Percentiles rank a stretch among this genome's conserved stretches.
Conservation (phyloP, 495 filamentous ascomycete species). For the Lindgomyces ingoldianus region DNA sequence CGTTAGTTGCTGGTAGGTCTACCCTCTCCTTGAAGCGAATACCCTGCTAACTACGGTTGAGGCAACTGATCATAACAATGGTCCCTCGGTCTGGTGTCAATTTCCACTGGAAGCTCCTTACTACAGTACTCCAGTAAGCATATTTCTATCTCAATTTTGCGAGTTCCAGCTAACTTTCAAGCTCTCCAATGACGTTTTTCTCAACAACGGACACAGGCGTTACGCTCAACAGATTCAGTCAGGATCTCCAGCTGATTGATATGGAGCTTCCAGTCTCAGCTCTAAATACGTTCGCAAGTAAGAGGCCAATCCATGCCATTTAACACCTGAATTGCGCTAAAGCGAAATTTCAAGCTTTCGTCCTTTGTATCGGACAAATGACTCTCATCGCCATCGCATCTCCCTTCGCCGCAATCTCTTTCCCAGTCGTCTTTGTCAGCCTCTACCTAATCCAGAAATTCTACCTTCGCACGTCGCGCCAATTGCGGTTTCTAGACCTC, state of each 20-base stretch:
- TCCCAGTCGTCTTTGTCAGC: slow-evolving; percentile 49
- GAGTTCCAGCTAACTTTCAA: background rate
- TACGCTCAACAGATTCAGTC: slow-evolving; percentile 51
- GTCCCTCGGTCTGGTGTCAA: slow-evolving; percentile 54
- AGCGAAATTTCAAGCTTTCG: slow-evolving; percentile 39
- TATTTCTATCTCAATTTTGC: background rate
- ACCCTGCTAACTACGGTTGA: background rate
- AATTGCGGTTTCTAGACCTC: slow-evolving; percentile 41
- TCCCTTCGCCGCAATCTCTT: slow-evolving; percentile 53
- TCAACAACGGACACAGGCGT: slow-evolving; percentile 48
- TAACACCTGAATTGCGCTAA: background rate
- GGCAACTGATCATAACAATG: slow-evolving; percentile 57
- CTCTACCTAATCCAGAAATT: slow-evolving; percentile 38
- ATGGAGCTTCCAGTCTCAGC: slow-evolving; percentile 45
- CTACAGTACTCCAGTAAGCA: slow-evolving; percentile 50
- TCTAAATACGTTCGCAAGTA: slow-evolving; percentile 52
- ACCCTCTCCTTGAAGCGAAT: background rate
- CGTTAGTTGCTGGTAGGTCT: slow-evolving; percentile 49
- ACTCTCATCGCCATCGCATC: slow-evolving; percentile 54
- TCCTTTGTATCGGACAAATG: slow-evolving; percentile 54
- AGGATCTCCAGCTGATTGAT: slow-evolving; percentile 53
- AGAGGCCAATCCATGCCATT: slow-evolving; percentile 20
- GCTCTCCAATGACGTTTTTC: slow-evolving; percentile 44
- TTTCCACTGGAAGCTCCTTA: slow-evolving; percentile 54
- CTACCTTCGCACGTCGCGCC: slow-evolving; percentile 44